These are phyloP conservation scores for Wallacemonas collosoma DNA, from an alignment of 208 protist species.

Conservation along the genomic window DNA sequence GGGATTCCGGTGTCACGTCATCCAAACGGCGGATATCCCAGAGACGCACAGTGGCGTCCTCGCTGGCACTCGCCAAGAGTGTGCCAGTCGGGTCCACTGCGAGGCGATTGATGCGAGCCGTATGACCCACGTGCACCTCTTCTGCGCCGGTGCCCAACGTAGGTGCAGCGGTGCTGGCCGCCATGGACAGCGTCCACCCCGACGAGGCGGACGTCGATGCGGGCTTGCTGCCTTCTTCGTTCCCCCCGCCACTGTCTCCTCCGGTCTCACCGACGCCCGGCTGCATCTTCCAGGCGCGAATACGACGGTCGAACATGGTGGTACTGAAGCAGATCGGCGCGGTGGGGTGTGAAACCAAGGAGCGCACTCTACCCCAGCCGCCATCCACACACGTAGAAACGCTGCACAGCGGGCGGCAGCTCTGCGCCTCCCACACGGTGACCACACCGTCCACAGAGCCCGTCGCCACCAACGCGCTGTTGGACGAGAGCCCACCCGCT, in stretches of 20 bases:
- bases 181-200: neutral
- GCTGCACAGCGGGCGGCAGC: slow-evolving; percentile 47
- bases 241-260: neutral
- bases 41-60: slow-evolving; percentile 50
- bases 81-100: slow-evolving; percentile 71
- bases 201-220: too few species aligned
- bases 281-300: slow-evolving; percentile 55
- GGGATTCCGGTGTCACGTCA: neutral
- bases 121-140: slow-evolving; percentile 1
- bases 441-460: slow-evolving; percentile 79
- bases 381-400: slow-evolving; percentile 42
- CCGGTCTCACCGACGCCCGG: neutral
- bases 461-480: slow-evolving; percentile 38
- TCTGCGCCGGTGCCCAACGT: slow-evolving; percentile 11
- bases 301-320: slow-evolving; percentile 71
- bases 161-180: neutral
- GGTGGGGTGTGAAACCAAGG: slow-evolving; percentile 50
- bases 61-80: slow-evolving; percentile 64
- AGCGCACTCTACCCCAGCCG: slow-evolving; percentile 65
- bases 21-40: slow-evolving; percentile 55
- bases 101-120: slow-evolving; percentile 36
- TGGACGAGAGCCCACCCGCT: neutral
- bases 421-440: slow-evolving; percentile 72
- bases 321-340: slow-evolving; percentile 50
- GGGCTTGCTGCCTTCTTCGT: slow-evolving; percentile 1